A percentile compares a stretch with the other conserved stretches of the same genome.
These are phyloP conservation scores for Juncus effusus DNA, from an alignment of 176 grass and related monocot genomes.

Conservation along the genomic window DNA sequence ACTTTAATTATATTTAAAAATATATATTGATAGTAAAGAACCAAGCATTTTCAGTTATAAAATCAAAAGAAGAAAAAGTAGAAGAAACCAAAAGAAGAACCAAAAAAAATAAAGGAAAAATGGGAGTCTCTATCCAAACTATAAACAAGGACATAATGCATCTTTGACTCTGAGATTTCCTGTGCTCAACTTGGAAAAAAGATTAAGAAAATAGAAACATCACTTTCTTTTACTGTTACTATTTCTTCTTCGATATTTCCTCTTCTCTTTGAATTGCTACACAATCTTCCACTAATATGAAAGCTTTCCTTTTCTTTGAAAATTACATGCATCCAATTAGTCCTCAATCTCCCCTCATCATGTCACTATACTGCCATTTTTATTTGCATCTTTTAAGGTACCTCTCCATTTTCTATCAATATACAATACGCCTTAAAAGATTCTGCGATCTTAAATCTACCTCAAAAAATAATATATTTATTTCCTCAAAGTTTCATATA, in stretches of 20 bases:
- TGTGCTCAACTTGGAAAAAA: slow-evolving; percentile 1
- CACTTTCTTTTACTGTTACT: slow-evolving; percentile 5
- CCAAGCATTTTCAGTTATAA: too few species aligned
- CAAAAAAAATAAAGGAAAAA: background rate
- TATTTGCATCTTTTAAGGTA: background rate
- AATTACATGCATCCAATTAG: background rate
- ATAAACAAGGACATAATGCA: background rate
- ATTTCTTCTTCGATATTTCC: too few species aligned
- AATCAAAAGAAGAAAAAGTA: too few species aligned
- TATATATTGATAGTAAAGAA: too few species aligned
- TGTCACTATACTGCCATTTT: slow-evolving; percentile 2
- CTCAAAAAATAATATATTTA: too few species aligned
- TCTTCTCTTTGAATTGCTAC: background rate
- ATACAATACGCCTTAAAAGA: too few species aligned
- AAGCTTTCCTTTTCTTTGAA: background rate
- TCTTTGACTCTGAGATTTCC: slow-evolving; percentile 11
- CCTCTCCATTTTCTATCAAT: background rate
- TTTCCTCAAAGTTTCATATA: too few species aligned
- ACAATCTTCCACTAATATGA: background rate
- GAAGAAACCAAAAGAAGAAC: too few species aligned
- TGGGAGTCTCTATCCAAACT: slow-evolving; percentile 3
- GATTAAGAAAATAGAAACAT: slow-evolving; percentile 5
- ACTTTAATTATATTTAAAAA: too few species aligned
- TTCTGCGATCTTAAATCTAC: too few species aligned
- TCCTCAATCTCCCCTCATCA: background rate